Conservation (phyloP, 345 rosid genomes). For the Toxicodendron radicans region DNA sequence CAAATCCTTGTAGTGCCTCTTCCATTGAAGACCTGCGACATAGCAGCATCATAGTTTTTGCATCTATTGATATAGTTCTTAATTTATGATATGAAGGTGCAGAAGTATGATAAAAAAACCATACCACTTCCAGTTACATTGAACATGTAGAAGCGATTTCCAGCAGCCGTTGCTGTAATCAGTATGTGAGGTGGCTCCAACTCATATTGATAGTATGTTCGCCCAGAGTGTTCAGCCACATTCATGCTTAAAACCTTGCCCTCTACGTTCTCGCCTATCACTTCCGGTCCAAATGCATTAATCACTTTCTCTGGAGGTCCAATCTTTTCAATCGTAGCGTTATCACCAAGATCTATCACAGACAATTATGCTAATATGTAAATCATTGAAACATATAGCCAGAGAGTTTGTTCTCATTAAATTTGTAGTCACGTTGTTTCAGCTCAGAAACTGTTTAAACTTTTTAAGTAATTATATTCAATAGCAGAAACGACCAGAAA, state of each 20-base stretch:
- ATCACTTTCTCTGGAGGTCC: constrained; percentile 93
- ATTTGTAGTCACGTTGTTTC: background rate
- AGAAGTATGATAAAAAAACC: background rate
- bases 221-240: constrained; percentile 67
- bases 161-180: constrained; percentile 95
- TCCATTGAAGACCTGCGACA: constrained; percentile 87
- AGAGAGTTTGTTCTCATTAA: background rate
- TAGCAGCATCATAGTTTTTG: background rate
- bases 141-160: constrained; percentile 88
- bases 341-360: constrained; percentile 58
- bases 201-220: constrained; percentile 79
- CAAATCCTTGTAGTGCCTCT: constrained; percentile 84
- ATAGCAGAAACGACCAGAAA: background rate
- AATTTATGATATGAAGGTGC: background rate
- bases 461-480: background rate
- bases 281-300: constrained; percentile 94
- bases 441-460: background rate
- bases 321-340: constrained; percentile 71
- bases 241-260: constrained; percentile 77
- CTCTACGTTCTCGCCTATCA: constrained; percentile 83
- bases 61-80: background rate
- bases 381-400: background rate
- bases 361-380: background rate
- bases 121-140: constrained; percentile 71
- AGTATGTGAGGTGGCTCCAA: constrained; percentile 90